A percentile compares a stretch with the other conserved stretches of the same genome.
Evolutionary conservation across 2,329 filamentous ascomycete species (phyloP).

Genomic region (Cucurbitaria berberidis): DNA sequence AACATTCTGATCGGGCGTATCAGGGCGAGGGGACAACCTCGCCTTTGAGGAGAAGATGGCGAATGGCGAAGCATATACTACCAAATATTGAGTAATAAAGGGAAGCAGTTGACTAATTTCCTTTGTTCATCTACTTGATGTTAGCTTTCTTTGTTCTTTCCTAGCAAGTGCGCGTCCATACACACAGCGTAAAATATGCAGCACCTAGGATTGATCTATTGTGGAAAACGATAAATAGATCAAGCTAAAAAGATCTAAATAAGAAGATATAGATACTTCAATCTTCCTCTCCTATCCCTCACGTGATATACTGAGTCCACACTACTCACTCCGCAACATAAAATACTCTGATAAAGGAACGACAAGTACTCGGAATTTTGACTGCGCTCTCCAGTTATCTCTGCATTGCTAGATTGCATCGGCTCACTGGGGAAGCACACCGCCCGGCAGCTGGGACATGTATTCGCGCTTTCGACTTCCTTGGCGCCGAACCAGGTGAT

Average conservation of each 20-base stretch:
- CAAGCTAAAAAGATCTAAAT: background rate
- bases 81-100: background rate
- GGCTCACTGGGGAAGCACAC: constrained; percentile 3
- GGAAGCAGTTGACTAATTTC: background rate
- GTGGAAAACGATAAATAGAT: background rate
- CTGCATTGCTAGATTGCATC: background rate
- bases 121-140: background rate
- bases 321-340: too few relatives aligned
- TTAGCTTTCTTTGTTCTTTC: background rate
- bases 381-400: background rate
- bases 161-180: background rate
- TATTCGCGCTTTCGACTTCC: constrained; percentile 8
- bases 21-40: background rate
- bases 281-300: background rate
- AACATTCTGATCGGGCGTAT: background rate
- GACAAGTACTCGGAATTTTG: constrained; percentile 2
- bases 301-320: too few relatives aligned
- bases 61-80: too few relatives aligned
- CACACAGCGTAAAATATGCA: too few relatives aligned
- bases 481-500: constrained; percentile 7
- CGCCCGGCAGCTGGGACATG: constrained; percentile 8
- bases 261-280: background rate
- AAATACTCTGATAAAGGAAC: constrained; percentile 3
- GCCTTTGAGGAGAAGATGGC: background rate
- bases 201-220: too few relatives aligned